Evolutionary conservation across 2,329 filamentous ascomycete species (phyloP).

Genomic region (Trichoderma lentiforme): DNA sequence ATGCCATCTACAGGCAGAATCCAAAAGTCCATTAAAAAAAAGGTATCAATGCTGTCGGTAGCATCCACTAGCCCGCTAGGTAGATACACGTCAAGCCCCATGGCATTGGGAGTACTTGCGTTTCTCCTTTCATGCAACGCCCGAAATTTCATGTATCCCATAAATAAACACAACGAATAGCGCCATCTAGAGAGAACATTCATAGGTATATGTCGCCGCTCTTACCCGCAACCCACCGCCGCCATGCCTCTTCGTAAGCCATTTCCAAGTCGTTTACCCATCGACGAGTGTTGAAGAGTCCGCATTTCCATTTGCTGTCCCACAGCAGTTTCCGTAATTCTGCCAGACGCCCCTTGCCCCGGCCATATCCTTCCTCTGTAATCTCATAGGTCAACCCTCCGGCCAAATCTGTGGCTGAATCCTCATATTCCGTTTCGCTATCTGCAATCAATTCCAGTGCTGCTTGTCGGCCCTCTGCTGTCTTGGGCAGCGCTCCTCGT

Average conservation of each 20-base stretch:
- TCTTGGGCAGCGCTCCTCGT: conserved; percentile 78
- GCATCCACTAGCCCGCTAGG: background rate
- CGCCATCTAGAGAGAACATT: conserved; percentile 11
- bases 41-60: background rate
- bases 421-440: conserved; percentile 81
- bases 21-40: background rate
- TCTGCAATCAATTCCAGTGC: conserved; percentile 72
- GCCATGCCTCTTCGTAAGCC: conserved; percentile 87
- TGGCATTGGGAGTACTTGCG: background rate
- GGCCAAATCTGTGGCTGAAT: conserved; percentile 67
- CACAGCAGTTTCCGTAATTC: conserved; percentile 81
- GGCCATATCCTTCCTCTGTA: conserved; percentile 43
- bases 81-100: background rate
- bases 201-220: conserved; percentile 89
- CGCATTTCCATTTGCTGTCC: conserved; percentile 78
- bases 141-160: background rate
- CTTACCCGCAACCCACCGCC: conserved; percentile 77
- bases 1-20: background rate
- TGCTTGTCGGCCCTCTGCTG: conserved; percentile 61
- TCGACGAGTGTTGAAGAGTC: conserved; percentile 83
- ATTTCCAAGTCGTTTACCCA: conserved; percentile 90
- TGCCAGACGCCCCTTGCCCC: conserved; percentile 65
- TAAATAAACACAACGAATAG: background rate
- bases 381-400: conserved; percentile 58
- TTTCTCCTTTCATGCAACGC: background rate